These are phyloP conservation scores for Sordariomycetes sp. DNA, from an alignment of 2,329 filamentous ascomycete species.

Conservation along the genomic window DNA sequence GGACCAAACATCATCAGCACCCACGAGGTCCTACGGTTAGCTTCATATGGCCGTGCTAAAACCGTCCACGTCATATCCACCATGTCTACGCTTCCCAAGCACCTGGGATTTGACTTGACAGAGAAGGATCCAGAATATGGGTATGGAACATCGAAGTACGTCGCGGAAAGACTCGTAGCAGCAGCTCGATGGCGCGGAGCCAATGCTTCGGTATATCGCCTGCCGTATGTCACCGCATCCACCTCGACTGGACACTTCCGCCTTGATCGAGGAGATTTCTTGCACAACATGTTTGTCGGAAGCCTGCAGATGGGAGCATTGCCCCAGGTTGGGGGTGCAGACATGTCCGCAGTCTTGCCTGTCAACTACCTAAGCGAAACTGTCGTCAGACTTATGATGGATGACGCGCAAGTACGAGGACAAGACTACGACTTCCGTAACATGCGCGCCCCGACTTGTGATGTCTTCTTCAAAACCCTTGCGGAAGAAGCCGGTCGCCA, in stretches of 20 bases:
- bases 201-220: constrained; percentile 5
- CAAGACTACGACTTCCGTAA: constrained; percentile 8
- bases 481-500: background rate
- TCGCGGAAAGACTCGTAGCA: constrained; percentile 8
- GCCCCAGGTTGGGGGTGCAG: constrained; percentile 5
- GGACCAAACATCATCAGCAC: constrained; percentile 9
- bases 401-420: constrained; percentile 2
- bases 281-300: constrained; percentile 8
- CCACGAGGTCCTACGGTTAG: constrained; percentile 8
- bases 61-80: constrained; percentile 9
- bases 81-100: constrained; percentile 7
- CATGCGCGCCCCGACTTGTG: constrained; percentile 4
- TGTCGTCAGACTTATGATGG: constrained; percentile 5
- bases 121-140: constrained; percentile 7
- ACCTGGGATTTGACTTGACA: constrained; percentile 6
- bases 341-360: constrained; percentile 7
- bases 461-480: constrained; percentile 5
- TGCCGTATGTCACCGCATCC: constrained; percentile 8
- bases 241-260: constrained; percentile 9
- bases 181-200: constrained; percentile 10
- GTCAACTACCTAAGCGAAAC: constrained; percentile 8
- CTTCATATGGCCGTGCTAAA: constrained; percentile 5
- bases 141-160: constrained; percentile 9
- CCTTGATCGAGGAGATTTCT: constrained; percentile 8
- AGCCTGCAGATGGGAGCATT: constrained; percentile 7